Evolutionary conservation across 345 rosid genomes (phyloP).

Genomic region (Abelmoschus esculentus): DNA sequence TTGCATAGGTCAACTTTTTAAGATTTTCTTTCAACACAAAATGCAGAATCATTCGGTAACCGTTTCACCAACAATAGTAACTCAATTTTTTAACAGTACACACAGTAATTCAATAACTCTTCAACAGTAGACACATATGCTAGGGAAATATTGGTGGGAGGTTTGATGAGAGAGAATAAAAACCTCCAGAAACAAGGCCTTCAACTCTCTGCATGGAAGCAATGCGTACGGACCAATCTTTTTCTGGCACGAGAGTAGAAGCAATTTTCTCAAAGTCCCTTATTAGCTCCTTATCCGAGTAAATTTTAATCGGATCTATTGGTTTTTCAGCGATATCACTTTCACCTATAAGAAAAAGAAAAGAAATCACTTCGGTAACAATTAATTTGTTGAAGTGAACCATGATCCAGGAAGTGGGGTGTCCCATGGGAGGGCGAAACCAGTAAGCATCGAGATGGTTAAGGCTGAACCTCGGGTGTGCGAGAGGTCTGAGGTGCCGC

Average conservation of each 20-base stretch:
- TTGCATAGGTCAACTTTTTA: neutral
- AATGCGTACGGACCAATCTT: constrained; percentile 97
- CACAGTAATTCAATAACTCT: neutral
- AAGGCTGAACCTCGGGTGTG: no score
- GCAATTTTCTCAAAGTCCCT: constrained; percentile 93
- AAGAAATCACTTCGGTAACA: constrained; percentile 12
- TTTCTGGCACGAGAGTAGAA: constrained; percentile 83
- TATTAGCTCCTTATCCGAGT: constrained; percentile 90
- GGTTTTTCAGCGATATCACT: constrained; percentile 69
- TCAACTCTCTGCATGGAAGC: constrained; percentile 97
- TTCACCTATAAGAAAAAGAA: constrained; percentile 48
- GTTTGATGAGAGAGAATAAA: neutral
- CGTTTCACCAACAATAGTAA: neutral
- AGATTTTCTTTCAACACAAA: neutral
- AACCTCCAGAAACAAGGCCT: constrained; percentile 96
- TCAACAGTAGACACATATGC: neutral
- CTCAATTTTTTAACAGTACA: neutral
- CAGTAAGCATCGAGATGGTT: no score
- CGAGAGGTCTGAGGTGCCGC: no score
- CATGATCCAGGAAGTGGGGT: no score
- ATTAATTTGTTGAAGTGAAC: neutral
- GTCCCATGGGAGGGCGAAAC: no score
- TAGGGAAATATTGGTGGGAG: neutral
- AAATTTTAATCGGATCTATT: constrained; percentile 74
- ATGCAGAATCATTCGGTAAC: neutral